Conservation (phyloP, 202 grass and related monocot genomes). For the Bolboschoenoplectus hybrid region DNA sequence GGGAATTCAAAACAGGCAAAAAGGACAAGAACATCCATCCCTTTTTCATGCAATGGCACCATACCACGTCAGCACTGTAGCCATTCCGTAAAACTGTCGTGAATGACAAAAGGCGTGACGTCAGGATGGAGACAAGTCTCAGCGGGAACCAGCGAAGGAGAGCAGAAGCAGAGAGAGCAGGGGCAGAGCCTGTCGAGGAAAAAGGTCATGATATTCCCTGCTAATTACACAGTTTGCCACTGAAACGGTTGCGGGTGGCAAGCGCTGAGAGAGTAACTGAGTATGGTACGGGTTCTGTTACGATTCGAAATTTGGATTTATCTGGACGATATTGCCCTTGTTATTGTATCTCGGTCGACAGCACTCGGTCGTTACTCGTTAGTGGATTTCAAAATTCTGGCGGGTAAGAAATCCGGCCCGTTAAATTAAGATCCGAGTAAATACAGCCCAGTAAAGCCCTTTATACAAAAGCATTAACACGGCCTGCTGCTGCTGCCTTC, state of each 20-base stretch:
- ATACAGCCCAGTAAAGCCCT: no score
- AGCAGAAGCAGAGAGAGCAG: not conserved
- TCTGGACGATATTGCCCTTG: not conserved
- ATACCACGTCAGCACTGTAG: no score
- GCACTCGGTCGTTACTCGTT: no score
- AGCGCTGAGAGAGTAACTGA: no score
- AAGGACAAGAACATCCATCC: no score
- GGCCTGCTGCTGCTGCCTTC: no score
- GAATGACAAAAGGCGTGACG: not conserved
- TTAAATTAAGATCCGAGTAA: not conserved
- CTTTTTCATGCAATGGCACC: no score
- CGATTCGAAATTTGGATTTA: conserved; percentile 1
- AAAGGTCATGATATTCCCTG: not conserved
- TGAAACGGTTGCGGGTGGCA: not conserved
- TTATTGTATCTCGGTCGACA: not conserved
- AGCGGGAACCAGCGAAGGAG: not conserved
- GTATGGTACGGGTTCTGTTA: not conserved
- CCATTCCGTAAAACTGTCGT: not conserved
- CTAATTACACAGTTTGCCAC: conserved; percentile 7
- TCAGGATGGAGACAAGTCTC: conserved; percentile 19
- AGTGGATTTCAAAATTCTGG: no score
- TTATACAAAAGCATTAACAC: no score
- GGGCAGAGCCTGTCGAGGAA: not conserved
- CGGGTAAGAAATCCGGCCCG: not conserved
- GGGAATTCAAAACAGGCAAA: no score